Percentiles rank a stretch among this genome's conserved stretches.
Evolutionary conservation across 2,329 filamentous ascomycete genomes (phyloP).

Genomic region (Diatrype stigma): DNA sequence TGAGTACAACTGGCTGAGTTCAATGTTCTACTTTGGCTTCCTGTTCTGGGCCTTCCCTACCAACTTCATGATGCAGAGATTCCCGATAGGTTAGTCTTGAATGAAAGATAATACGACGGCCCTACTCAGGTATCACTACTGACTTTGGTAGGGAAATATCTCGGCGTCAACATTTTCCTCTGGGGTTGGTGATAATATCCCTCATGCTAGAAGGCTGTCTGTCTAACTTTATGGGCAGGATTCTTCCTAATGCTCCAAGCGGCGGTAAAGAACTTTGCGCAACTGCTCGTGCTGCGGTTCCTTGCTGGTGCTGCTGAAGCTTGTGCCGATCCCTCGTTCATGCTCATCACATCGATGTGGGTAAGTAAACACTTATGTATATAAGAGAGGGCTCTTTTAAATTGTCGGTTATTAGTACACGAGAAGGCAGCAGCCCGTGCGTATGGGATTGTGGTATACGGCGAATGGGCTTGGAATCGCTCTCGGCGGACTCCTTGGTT

Average conservation of each 20-base stretch:
- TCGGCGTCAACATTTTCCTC: constrained; percentile 42
- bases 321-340: constrained; percentile 50
- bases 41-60: constrained; percentile 51
- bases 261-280: constrained; percentile 45
- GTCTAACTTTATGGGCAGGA: constrained; percentile 19
- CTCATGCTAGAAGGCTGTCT: not conserved
- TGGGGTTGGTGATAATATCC: constrained; percentile 24
- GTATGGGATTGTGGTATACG: constrained; percentile 52
- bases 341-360: constrained; percentile 58
- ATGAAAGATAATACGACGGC: too few relatives aligned
- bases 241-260: constrained; percentile 49
- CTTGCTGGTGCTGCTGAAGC: constrained; percentile 53
- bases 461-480: constrained; percentile 53
- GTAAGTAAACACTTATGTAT: constrained; percentile 2
- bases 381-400: not conserved
- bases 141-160: constrained; percentile 39
- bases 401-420: constrained; percentile 36
- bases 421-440: constrained; percentile 50
- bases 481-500: constrained; percentile 49
- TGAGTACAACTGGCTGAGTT: constrained; percentile 51
- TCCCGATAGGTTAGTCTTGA: constrained; percentile 45
- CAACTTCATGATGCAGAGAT: constrained; percentile 47
- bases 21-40: constrained; percentile 54
- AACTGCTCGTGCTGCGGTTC: constrained; percentile 46
- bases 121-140: constrained; percentile 15